Base-by-base conservation (phyloP, 768 basidiomycete species). In the Hemileccinum impolitum region DNA sequence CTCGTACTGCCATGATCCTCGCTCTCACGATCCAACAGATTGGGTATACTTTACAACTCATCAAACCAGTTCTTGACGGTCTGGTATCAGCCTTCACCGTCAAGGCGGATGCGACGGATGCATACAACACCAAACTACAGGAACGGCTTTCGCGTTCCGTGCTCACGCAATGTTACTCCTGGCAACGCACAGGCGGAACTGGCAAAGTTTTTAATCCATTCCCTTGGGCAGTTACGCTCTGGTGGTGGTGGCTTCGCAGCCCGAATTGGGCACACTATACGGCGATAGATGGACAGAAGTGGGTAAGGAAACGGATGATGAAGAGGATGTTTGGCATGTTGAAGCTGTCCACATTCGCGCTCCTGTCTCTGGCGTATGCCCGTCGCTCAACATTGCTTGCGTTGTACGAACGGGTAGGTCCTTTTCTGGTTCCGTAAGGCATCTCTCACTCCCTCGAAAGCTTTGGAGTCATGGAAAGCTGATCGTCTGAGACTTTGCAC, bases 131-230 rank as follows among this genome's bases (percentile, higher is more conserved):
- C 26, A 52, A 46, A 14, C 35, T 64, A 19, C 58, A 64, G 42
- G 43, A 39, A 39, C 42, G 53, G 4, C 6, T 65, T 6, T 53
- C 59, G 30, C 55, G 35, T 13, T 54, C 53, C 8, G 54, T 58
- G 40, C 66, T 65, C 17, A 34, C 59, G 30, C 55, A 64, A 9
- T 76, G 72, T 51, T 43, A 53, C 17, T 75, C 75, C 12, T 78
- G 74, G 73, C 72, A 75, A 52, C 70, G 70, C 2, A 59, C 58
- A 1, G 65, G 63, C 8, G 63, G 68, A 6, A 62, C 45, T 6
- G 75, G 75, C 4, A 75, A 70, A 50, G 55, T 69, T 7, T 67
- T 62, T 26, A 64, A 57, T 40, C 65, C 71, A 6, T 78, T 76
- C 49, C 76, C 73, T 28, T 73, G 76, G 57, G 50, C 57, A 4